Percentiles rank a stretch among this genome's conserved stretches.
Conservation (phyloP, 345 rosid species). For the Euphorbia peplus region DNA sequence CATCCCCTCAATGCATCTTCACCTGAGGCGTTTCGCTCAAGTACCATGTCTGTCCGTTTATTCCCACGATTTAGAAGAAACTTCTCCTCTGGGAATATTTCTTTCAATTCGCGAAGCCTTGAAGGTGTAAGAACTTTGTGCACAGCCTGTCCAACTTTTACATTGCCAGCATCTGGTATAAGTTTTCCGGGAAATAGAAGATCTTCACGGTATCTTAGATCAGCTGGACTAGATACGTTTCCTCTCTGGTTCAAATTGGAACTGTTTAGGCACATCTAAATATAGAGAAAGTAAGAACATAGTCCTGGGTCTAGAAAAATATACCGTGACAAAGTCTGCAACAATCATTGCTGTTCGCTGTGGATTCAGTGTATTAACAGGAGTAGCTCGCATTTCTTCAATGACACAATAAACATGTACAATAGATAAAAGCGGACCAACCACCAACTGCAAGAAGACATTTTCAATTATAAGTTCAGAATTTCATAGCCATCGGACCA, state of each 20-base stretch:
- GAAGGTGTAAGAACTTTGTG: conserved; percentile 72
- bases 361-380: conserved; percentile 87
- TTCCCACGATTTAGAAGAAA: conserved; percentile 53
- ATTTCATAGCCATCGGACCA: background rate
- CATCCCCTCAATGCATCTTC: conserved; percentile 96
- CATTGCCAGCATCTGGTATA: conserved; percentile 76
- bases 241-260: conserved; percentile 50
- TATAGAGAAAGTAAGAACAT: conserved; percentile 7
- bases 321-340: conserved; percentile 77
- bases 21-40: conserved; percentile 74
- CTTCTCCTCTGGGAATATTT: conserved; percentile 65
- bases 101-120: conserved; percentile 47
- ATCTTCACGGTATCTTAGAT: conserved; percentile 71
- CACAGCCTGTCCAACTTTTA: conserved; percentile 70
- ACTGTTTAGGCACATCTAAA: conserved; percentile 16
- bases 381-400: conserved; percentile 86
- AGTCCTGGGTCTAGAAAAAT: conserved; percentile 13
- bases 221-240: conserved; percentile 75
- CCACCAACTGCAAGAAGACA: conserved; percentile 62
- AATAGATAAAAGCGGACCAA: conserved; percentile 70
- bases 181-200: conserved; percentile 74
- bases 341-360: conserved; percentile 85
- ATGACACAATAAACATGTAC: conserved; percentile 59
- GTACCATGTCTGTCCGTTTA: conserved; percentile 64
- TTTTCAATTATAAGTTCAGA: conserved; percentile 4